Percentiles rank a stretch among this genome's conserved stretches.
Evolutionary conservation across 257 asterid species (phyloP).

Genomic region (Leptodermis oblonga): DNA sequence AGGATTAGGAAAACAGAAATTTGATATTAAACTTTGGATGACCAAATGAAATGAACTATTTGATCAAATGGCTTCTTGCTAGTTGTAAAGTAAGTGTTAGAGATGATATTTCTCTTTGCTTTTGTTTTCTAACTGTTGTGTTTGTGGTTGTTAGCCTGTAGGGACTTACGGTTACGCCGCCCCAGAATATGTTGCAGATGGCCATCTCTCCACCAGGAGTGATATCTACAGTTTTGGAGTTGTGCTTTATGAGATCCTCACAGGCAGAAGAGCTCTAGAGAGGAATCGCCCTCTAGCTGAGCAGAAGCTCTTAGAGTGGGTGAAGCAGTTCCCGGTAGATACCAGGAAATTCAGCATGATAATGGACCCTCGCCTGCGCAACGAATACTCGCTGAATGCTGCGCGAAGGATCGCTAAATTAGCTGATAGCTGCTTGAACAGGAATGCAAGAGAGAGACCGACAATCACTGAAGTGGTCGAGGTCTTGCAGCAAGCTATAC

Average conservation of each 20-base stretch:
- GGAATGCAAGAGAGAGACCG: constrained; percentile 69
- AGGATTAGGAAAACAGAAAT: not conserved
- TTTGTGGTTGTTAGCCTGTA: constrained; percentile 51
- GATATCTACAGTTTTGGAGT: constrained; percentile 91
- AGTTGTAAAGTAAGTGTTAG: not conserved
- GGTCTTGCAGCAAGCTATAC: constrained; percentile 59
- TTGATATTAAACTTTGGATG: not conserved
- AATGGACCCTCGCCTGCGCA: constrained; percentile 63
- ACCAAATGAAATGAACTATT: not conserved
- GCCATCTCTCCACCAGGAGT: constrained; percentile 72
- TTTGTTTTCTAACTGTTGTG: not conserved
- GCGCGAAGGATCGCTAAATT: constrained; percentile 67
- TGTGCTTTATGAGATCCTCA: constrained; percentile 72
- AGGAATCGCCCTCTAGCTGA: constrained; percentile 52
- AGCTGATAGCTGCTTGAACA: constrained; percentile 74
- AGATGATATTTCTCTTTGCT: not conserved
- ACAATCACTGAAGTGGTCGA: constrained; percentile 62
- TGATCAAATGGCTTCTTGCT: not conserved
- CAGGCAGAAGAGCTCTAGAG: constrained; percentile 80
- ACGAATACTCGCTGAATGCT: constrained; percentile 52
- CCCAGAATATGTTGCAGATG: constrained; percentile 74
- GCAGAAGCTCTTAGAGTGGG: constrained; percentile 83
- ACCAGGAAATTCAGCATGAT: constrained; percentile 61
- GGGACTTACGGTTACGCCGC: constrained; percentile 95
- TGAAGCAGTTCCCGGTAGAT: constrained; percentile 63